These are phyloP conservation scores for Botryobasidium botryosum DNA, from an alignment of 768 basidiomycete species.

Conservation along the genomic window DNA sequence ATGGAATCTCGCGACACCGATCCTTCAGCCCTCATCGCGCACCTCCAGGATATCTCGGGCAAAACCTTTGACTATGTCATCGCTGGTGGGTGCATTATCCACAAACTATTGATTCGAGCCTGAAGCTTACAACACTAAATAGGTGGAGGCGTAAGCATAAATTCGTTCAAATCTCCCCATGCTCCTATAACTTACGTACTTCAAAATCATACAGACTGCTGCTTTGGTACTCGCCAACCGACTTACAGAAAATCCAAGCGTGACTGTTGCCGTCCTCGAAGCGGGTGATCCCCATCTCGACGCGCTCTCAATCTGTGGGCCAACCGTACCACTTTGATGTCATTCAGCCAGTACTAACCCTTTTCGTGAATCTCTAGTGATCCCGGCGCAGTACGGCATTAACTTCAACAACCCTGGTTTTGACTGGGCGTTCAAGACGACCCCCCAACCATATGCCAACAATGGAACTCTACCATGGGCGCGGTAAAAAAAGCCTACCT, in stretches of 20 bases:
- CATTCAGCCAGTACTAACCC: not conserved
- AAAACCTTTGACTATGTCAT: slow-evolving; percentile 10
- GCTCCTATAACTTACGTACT: not conserved
- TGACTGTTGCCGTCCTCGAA: slow-evolving; percentile 19
- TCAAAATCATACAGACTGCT: slow-evolving; percentile 8
- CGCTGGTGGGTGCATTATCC: not conserved
- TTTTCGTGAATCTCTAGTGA: not conserved
- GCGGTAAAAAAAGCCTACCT: no score
- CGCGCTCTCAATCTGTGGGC: not conserved
- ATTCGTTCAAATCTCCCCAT: not conserved
- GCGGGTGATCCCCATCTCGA: slow-evolving; percentile 6
- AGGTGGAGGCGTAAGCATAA: slow-evolving; percentile 6
- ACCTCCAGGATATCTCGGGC: no score
- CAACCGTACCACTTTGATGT: not conserved
- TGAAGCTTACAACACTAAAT: not conserved
- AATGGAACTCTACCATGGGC: no score
- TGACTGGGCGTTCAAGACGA: slow-evolving; percentile 4
- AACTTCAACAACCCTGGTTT: slow-evolving; percentile 1
- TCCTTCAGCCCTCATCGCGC: no score
- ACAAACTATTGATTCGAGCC: not conserved
- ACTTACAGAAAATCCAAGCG: slow-evolving; percentile 18
- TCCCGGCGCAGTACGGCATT: slow-evolving; percentile 1
- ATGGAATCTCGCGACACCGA: no score
- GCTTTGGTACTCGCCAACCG: slow-evolving; percentile 23
- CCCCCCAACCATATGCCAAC: no score